Evolutionary conservation across 1,139 yeast species (phyloP), one percentile per base, ranked within the genome.

Genomic region (Taphrina sp.): DNA sequence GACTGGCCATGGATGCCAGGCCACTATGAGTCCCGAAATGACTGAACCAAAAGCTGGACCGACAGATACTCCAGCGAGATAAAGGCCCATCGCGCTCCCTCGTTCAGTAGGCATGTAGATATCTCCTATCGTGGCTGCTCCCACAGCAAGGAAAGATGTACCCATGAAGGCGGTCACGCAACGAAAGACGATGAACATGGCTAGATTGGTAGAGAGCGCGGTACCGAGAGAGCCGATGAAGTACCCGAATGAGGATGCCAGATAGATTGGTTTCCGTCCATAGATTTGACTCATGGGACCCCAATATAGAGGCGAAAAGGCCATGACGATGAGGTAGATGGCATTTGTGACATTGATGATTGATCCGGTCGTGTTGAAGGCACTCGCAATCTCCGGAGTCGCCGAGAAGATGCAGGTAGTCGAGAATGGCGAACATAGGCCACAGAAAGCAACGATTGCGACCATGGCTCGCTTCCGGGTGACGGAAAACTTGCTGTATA

Each of bases 101-200:
- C 81, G 65, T 59, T 74, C 72, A 7, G 67, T 68, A 0, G 81
- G 80, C 8, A 66, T 65, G 60, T 71, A 75, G 35, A 76, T 69
- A 62, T 77, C 81, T 12, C 77, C 74, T 14, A 77, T 66, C 22
- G 74, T 85, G 2, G 95, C 95, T 0, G 95, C 95, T 0, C 95
- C 95, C 5, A 86, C 88, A 2, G 92, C 81, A 67, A 86, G 95
- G 0, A 87, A 95, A 43, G 89, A 80, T 0, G 94, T 90, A 1
- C 89, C 83, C 58, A 85, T 80, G 0, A 87, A 94, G 58, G 95
- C 95, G 52, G 84, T 76, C 2, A 86, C 68, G 17, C 84, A 79
- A 63, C 95, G 74, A 55, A 86, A 77, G 1, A 78, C 80, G 64
- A 86, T 83, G 53, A 87, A 74, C 43, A 81, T 74, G 1, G 76